phyloP scores from a whole-genome alignment of 116 monocot species.

The Zostera marina region DNA sequence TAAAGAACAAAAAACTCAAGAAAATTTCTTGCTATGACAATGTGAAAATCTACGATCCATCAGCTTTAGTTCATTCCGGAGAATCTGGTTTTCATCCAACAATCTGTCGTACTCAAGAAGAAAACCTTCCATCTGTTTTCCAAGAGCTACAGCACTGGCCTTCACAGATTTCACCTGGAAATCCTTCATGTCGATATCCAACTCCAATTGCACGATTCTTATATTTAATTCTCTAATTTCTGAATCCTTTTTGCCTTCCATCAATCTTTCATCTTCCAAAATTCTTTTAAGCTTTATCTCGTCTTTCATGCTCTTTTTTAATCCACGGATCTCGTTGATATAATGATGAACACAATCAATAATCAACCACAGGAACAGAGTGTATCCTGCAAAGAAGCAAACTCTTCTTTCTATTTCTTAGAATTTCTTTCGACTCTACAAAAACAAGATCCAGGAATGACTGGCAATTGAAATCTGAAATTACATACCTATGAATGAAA shows the following conservation, averaged over 20 bases:
- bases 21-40: conserved; percentile 42
- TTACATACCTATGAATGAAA: conserved; percentile 49
- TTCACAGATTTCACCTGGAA: conserved; percentile 28
- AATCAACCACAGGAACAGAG: conserved; percentile 30
- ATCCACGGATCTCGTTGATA: conserved; percentile 25
- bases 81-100: conserved; percentile 41
- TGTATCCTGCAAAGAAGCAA: conserved; percentile 24
- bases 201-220: conserved; percentile 21
- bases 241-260: conserved; percentile 19
- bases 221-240: conserved; percentile 24
- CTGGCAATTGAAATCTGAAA: not conserved
- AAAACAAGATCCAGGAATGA: not conserved
- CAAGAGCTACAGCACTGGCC: conserved; percentile 31
- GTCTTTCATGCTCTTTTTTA: conserved; percentile 38
- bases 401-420: not conserved
- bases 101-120: conserved; percentile 43
- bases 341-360: conserved; percentile 58
- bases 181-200: conserved; percentile 8
- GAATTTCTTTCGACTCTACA: not conserved
- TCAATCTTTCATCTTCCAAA: conserved; percentile 27
- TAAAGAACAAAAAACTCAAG: conserved; percentile 7
- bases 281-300: conserved; percentile 36
- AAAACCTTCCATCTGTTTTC: conserved; percentile 55
- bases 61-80: conserved; percentile 35
- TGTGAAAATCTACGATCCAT: conserved; percentile 31